A percentile compares a stretch with the other conserved stretches of the same genome.
These are phyloP conservation scores for Fonsecaea erecta DNA, from an alignment of 2,329 filamentous ascomycete genomes.

Conservation along the genomic window DNA sequence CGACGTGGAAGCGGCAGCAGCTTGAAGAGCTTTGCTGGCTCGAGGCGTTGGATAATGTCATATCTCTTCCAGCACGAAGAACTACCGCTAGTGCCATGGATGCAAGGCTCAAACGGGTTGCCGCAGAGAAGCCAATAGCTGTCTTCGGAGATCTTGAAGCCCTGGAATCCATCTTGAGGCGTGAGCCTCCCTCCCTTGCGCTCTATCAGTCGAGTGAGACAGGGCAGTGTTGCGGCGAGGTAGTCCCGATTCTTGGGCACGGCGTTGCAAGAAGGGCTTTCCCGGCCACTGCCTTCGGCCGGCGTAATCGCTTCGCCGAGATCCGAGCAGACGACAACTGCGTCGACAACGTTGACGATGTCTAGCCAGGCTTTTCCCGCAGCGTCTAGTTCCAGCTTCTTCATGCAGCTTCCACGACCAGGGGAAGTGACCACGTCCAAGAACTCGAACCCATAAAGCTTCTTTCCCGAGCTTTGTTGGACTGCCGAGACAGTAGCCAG, in stretches of 20 bases:
- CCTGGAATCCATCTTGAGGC: too few species aligned
- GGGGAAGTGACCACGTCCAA: neutral
- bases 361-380: neutral
- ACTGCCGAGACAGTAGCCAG: neutral
- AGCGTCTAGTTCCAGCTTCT: neutral
- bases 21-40: too few species aligned
- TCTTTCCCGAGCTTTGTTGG: neutral
- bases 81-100: too few species aligned
- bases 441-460: neutral
- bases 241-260: neutral
- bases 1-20: too few species aligned
- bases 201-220: neutral
- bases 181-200: too few species aligned
- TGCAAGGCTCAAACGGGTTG: too few species aligned
- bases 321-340: neutral
- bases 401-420: neutral
- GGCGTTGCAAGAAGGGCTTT: neutral
- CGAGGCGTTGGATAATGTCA: too few species aligned
- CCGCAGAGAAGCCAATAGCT: too few species aligned
- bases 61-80: too few species aligned
- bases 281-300: neutral
- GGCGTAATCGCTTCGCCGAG: neutral
- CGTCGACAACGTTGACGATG: neutral
- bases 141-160: too few species aligned
- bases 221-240: neutral